phyloP scores from a whole-genome alignment of 2,329 filamentous ascomycete genomes.

The Penicillium glabrum region DNA sequence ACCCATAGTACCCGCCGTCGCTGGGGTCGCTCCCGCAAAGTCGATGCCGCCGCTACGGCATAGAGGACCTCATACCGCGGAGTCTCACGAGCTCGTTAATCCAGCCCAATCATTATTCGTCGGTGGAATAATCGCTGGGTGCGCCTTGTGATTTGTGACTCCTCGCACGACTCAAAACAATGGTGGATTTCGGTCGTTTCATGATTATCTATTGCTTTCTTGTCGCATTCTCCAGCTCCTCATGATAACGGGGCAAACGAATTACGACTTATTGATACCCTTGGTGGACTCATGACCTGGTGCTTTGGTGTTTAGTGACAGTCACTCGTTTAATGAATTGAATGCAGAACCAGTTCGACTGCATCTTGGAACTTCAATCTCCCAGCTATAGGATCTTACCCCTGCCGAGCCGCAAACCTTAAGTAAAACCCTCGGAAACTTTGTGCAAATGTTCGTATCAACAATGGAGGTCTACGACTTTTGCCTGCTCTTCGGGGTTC shows the following conservation, averaged over 20 bases:
- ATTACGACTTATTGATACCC: slow-evolving; percentile 29
- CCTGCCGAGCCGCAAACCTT: not conserved
- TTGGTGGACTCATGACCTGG: slow-evolving; percentile 13
- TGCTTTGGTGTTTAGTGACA: slow-evolving; percentile 9
- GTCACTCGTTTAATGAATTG: slow-evolving; percentile 9
- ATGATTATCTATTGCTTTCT: slow-evolving; percentile 8
- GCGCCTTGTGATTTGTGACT: not conserved
- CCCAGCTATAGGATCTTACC: not conserved
- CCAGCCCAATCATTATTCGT: not conserved
- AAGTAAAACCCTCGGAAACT: not conserved
- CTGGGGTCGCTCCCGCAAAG: slow-evolving; percentile 20
- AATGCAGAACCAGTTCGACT: not conserved
- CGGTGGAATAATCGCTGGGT: not conserved
- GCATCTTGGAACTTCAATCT: not conserved
- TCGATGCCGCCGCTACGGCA: not conserved
- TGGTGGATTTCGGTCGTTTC: slow-evolving; percentile 9
- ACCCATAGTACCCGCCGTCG: slow-evolving; percentile 8
- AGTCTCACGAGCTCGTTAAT: not conserved
- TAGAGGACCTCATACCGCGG: not conserved
- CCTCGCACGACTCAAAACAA: not conserved
- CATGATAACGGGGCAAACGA: slow-evolving; percentile 13
- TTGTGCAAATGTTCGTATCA: not conserved
- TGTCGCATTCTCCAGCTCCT: slow-evolving; percentile 12
- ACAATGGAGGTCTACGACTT: not conserved
- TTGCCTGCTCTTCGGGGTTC: not conserved